A percentile compares a stretch with the other conserved stretches of the same genome.
Evolutionary conservation across 2,329 filamentous ascomycete species (phyloP).

Genomic region (Ophiognomonia clavigignenti-juglandacearum): DNA sequence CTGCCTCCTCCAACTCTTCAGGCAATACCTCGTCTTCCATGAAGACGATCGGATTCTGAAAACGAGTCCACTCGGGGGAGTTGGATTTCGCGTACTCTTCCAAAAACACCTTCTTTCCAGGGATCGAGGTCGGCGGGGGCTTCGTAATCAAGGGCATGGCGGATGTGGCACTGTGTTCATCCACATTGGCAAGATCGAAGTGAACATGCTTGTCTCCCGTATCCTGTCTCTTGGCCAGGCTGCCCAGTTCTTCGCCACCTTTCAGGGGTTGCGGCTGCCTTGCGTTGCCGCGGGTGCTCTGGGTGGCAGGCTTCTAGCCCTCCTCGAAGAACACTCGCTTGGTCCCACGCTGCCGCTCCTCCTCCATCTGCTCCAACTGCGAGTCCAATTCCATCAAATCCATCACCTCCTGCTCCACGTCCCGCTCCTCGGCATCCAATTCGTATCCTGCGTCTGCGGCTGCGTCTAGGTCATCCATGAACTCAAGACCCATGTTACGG

Average conservation of each 20-base stretch:
- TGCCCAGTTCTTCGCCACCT: background rate
- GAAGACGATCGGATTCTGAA: conserved; percentile 10
- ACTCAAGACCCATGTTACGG: conserved; percentile 36
- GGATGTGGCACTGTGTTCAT: background rate
- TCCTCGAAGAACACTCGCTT: conserved; percentile 51
- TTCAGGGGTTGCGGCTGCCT: background rate
- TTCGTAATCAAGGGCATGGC: no score
- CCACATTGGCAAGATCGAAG: background rate
- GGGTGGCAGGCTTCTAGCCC: conserved; percentile 21
- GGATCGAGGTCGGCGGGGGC: background rate
- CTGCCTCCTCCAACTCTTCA: background rate
- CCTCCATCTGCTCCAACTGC: conserved; percentile 51
- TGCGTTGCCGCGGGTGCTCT: conserved; percentile 13
- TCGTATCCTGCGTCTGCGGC: conserved; percentile 50
- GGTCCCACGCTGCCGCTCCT: conserved; percentile 39
- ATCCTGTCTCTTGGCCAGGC: background rate
- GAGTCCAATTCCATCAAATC: conserved; percentile 64
- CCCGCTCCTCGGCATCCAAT: conserved; percentile 39
- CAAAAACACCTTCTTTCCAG: conserved; percentile 7
- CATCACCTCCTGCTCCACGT: conserved; percentile 57
- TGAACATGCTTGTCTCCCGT: background rate
- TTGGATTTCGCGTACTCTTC: conserved; percentile 11
- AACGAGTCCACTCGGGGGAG: conserved; percentile 10
- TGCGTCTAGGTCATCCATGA: conserved; percentile 44
- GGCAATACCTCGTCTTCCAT: conserved; percentile 1